These are phyloP conservation scores for Camptophora hylomeconis DNA, from an alignment of 2,329 filamentous ascomycete species.

Conservation along the genomic window DNA sequence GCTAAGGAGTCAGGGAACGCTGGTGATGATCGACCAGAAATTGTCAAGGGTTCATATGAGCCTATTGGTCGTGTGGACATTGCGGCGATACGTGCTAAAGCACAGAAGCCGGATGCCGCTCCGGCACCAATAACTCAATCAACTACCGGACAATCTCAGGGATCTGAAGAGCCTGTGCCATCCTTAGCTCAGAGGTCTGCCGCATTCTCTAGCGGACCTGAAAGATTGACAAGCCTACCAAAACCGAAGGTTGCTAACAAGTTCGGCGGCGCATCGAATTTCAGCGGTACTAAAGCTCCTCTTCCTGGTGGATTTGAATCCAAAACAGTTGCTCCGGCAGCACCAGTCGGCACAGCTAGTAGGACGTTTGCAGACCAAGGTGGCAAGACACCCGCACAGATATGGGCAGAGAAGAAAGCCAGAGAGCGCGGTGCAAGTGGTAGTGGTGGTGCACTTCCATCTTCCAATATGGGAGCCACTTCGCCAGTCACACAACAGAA, in stretches of 20 bases:
- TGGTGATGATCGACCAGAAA: slow-evolving; percentile 64
- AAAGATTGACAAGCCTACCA: slow-evolving; percentile 72
- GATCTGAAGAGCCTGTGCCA: slow-evolving; percentile 39
- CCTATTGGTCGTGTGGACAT: slow-evolving; percentile 96
- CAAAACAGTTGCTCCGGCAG: slow-evolving; percentile 45
- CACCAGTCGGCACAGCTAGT: slow-evolving; percentile 66
- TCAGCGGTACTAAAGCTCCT: slow-evolving; percentile 81
- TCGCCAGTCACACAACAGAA: slow-evolving; percentile 52
- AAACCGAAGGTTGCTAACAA: slow-evolving; percentile 93
- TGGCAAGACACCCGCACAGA: slow-evolving; percentile 89
- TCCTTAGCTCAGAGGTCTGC: slow-evolving; percentile 63
- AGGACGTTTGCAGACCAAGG: slow-evolving; percentile 88
- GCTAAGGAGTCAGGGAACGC: slow-evolving; percentile 44
- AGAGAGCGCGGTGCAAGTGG: slow-evolving; percentile 52
- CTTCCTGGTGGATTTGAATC: slow-evolving; percentile 56
- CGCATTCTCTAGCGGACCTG: slow-evolving; percentile 56
- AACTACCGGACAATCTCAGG: slow-evolving; percentile 33
- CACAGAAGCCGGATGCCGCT: slow-evolving; percentile 47
- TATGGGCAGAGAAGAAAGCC: slow-evolving; percentile 97
- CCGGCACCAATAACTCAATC: slow-evolving; percentile 23
- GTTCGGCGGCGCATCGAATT: slow-evolving; percentile 59
- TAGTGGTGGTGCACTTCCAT: slow-evolving; percentile 34
- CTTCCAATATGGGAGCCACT: slow-evolving; percentile 26
- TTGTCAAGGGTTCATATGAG: slow-evolving; percentile 87
- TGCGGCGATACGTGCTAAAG: slow-evolving; percentile 74